phyloP scores from a whole-genome alignment of 2,329 filamentous ascomycete genomes.

The Colletotrichum tropicale region DNA sequence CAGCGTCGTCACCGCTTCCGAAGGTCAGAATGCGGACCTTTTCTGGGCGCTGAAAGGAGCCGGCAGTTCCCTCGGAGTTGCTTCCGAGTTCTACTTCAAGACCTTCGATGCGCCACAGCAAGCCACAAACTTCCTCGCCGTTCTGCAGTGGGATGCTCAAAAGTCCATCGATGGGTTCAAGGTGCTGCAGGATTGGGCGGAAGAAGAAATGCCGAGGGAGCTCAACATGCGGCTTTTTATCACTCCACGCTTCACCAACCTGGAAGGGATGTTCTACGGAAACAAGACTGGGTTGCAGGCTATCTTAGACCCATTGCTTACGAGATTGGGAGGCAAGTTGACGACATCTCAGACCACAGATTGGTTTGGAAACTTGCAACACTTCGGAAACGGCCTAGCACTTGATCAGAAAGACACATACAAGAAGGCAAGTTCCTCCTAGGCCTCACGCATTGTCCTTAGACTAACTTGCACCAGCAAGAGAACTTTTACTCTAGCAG shows the following conservation, averaged over 20 bases:
- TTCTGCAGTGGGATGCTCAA: slow-evolving; percentile 4
- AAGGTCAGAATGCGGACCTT: slow-evolving; percentile 38
- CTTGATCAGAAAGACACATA: slow-evolving; percentile 32
- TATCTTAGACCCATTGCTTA: slow-evolving; percentile 24
- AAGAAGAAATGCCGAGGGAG: slow-evolving; percentile 20
- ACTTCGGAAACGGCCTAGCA: slow-evolving; percentile 33
- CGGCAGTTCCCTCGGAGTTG: slow-evolving; percentile 43
- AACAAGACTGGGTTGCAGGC: slow-evolving; percentile 11
- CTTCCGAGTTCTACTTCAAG: slow-evolving; percentile 39
- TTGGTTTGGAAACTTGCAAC: slow-evolving; percentile 34
- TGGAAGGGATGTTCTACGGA: slow-evolving; percentile 35
- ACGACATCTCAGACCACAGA: slow-evolving; percentile 31
- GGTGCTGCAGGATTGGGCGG: slow-evolving; percentile 27
- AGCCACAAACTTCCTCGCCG: slow-evolving; percentile 31
- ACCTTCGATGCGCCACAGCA: slow-evolving; percentile 38
- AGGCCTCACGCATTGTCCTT: not conserved
- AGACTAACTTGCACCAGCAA: slow-evolving; percentile 20
- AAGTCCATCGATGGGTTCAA: not conserved
- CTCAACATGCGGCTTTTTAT: slow-evolving; percentile 32
- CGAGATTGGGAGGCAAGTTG: slow-evolving; percentile 29
- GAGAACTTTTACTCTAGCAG: slow-evolving; percentile 32
- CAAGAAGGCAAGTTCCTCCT: not conserved
- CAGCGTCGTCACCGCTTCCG: slow-evolving; percentile 31
- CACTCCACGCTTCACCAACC: slow-evolving; percentile 17
- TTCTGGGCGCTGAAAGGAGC: slow-evolving; percentile 47